Evolutionary conservation across 1,139 yeast genomes (phyloP), one percentile per base, ranked within the genome.

Genomic region (Schwanniomyces etchellsii): DNA sequence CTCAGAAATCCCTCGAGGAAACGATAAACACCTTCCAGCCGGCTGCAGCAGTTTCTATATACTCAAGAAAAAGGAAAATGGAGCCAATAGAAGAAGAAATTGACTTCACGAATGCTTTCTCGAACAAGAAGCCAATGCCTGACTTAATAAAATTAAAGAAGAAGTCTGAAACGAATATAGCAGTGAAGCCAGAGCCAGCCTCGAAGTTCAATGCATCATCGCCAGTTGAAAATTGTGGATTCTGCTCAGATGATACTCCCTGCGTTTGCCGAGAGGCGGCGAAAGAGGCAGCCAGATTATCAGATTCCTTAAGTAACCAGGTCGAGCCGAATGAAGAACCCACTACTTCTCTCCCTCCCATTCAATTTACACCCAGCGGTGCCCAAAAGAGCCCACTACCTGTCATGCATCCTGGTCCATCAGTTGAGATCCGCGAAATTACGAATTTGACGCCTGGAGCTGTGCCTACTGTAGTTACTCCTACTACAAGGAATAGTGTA

Each of bases 251-350:
- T 44, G 94, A 81, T 40, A 80, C 95, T 0, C 93, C 95, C 4
- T 89, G 97, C 57, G 84, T 89, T 3, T 89, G 97, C 54, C 75
- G 91, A 20, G 96, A 81, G 48, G 83, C 89, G 5, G 88, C 81
- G 1, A 70, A 70, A 43, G 84, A 77, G 42, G 72, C 73, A 2
- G 73, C 70, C 1, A 43, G 56, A 23, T 45, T 66, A 29, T 57
- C 53, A 29, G 48, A 50, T 23, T 43, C 58, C 1, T 50, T 64
- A 27, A 45, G 49, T 12, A 41, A 44, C n/a, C 36, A 40, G 14
- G 35, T 31, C 10, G 41, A 34, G 7, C 39, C 38, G 11, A 28
- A 28, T 2, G 37, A 31, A 5, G 48, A 41, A 16, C 48, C 50
- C 12, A 50, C 48, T 30, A 56, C 54, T 14, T 45, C 56, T 5